Base-by-base conservation (phyloP, 176 grass and related monocot species). In the Carex littledalei region DNA sequence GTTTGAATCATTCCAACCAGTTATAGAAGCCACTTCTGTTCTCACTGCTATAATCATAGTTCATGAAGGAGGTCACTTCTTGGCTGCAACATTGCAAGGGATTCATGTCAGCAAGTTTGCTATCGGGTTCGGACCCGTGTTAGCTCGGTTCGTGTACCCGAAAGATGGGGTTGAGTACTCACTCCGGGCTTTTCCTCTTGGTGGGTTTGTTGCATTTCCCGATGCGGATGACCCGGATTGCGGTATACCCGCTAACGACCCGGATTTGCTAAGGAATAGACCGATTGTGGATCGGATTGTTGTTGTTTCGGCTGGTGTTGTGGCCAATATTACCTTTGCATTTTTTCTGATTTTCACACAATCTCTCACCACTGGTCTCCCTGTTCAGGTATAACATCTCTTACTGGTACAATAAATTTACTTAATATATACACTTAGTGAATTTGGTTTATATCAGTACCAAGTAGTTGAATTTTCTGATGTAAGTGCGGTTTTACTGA, bases 71-170 rank as follows among this genome's bases (percentile, higher is more conserved):
- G 96, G 93, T 31, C 96, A 99, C 85, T 99, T 99, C 88, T 20
- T 92, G 13, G 96, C 96, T 8, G 96, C 93, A 0, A 84, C 86
- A 29, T 88, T 92, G 22, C 93, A 92, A 3, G 96, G 93, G 63
- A 99, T 99, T 81, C 93, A 90, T 80, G 91, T 99, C 65, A 95
- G 93, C 77, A 87, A 99, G 88, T 99, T 99, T 81, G 91, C 96
- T 34, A 58, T 99, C 41, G 96, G 96, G 65, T 99, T 99, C 55
- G 96, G 96, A 7, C 96, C 96, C 0, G 87, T 91, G 15, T 88
- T 99, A 8, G 91, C 90, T 45, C 82, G 93, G 61, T 99, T 99
- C 76, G 74, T 90, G 8, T 86, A 78, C 26, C 77, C 75, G 3
- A 85, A 85, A 88, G 90, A 87, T 34, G 86, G 89, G 47, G 93